Evolutionary conservation across 148 eudicot species (phyloP).

Genomic region (Vaccinium vitisidaea): DNA sequence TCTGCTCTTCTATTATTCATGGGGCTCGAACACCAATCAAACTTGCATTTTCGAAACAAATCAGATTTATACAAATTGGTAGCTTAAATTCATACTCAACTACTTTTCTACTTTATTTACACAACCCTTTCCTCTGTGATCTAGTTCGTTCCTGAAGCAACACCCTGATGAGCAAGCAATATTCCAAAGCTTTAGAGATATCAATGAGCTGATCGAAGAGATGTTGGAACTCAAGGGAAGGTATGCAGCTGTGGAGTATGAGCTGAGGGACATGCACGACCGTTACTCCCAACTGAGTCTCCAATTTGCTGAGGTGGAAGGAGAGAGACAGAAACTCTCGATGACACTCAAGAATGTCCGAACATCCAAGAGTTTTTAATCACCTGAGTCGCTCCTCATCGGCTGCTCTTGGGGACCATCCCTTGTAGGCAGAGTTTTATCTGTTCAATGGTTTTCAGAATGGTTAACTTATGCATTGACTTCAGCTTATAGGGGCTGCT

Average conservation of each 20-base stretch:
- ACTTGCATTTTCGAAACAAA: neutral
- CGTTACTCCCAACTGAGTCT: slow-evolving; percentile 89
- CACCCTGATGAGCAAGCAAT: slow-evolving; percentile 90
- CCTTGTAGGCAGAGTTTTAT: neutral
- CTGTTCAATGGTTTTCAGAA: neutral
- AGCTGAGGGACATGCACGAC: slow-evolving; percentile 83
- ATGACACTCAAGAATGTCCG: slow-evolving; percentile 79
- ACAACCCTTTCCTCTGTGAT: slow-evolving; percentile 2
- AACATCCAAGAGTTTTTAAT: slow-evolving; percentile 44
- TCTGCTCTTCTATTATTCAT: neutral
- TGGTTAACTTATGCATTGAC: neutral
- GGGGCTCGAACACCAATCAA: neutral
- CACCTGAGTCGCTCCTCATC: slow-evolving; percentile 39
- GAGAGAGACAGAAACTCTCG: slow-evolving; percentile 82
- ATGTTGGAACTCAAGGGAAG: slow-evolving; percentile 75
- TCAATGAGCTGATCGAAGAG: slow-evolving; percentile 85
- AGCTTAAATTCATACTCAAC: neutral
- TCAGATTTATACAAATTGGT: neutral
- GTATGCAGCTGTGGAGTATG: slow-evolving; percentile 53
- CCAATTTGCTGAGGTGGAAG: slow-evolving; percentile 94
- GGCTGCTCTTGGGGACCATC: slow-evolving; percentile 17
- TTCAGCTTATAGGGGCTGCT: neutral
- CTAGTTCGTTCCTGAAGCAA: slow-evolving; percentile 84
- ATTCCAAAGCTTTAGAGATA: slow-evolving; percentile 86
- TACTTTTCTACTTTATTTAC: neutral